Evolutionary conservation across 2,329 filamentous ascomycete species (phyloP).

Genomic region (Knoxdaviesia capensis): DNA sequence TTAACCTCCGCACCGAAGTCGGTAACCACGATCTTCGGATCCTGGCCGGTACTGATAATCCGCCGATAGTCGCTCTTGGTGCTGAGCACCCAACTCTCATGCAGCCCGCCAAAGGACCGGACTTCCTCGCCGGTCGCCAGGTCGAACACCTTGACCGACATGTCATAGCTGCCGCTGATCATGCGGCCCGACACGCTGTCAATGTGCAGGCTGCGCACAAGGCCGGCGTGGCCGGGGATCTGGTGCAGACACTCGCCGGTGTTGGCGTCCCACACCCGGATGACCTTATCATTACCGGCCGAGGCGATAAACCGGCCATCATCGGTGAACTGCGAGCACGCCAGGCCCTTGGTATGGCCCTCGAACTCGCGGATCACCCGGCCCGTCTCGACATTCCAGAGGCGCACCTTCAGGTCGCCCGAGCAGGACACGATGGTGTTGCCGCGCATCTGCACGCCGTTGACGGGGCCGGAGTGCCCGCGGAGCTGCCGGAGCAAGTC

Average conservation of each 20-base stretch:
- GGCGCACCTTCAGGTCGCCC: constrained; percentile 78
- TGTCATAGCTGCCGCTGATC: constrained; percentile 84
- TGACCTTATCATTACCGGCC: constrained; percentile 86
- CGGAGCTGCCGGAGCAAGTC: constrained; percentile 55
- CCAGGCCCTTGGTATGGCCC: constrained; percentile 80
- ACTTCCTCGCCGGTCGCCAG: constrained; percentile 60
- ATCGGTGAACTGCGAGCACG: constrained; percentile 89
- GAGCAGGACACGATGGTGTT: constrained; percentile 86
- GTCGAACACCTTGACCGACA: constrained; percentile 87
- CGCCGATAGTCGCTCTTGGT: constrained; percentile 91
- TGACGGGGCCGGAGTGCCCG: constrained; percentile 82
- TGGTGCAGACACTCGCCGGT: constrained; percentile 68
- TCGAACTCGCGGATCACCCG: constrained; percentile 77
- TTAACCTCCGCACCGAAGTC: constrained; percentile 57
- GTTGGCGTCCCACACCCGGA: constrained; percentile 88
- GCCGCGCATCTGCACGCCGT: constrained; percentile 85
- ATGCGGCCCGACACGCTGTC: constrained; percentile 73
- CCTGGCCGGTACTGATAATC: constrained; percentile 87
- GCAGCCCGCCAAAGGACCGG: constrained; percentile 83
- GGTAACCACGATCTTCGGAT: constrained; percentile 78
- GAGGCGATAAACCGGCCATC: constrained; percentile 87
- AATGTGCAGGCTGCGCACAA: constrained; percentile 80
- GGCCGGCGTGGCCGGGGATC: constrained; percentile 62
- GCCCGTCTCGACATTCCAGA: constrained; percentile 87
- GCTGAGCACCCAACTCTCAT: constrained; percentile 87